These are phyloP conservation scores for Raffaelea arxii DNA, from an alignment of 2,329 filamentous ascomycete species.

Conservation along the genomic window DNA sequence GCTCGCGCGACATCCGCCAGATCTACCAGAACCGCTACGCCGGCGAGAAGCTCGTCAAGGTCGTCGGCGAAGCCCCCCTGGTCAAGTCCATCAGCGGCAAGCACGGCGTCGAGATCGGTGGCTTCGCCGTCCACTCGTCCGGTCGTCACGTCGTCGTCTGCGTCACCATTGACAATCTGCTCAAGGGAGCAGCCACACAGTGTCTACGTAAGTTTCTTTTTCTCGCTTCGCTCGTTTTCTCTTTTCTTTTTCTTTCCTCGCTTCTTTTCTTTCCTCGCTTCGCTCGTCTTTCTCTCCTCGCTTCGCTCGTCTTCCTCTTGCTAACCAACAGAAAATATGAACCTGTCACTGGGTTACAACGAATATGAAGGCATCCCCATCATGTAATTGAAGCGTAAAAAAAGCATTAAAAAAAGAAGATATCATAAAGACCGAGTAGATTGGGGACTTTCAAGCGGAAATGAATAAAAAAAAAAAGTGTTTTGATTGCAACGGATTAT, in stretches of 20 bases:
- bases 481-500: too few relatives aligned
- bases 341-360: constrained; percentile 76
- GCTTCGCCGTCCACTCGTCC: constrained; percentile 82
- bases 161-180: constrained; percentile 84
- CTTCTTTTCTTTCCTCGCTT: neutral
- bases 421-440: neutral
- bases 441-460: too few relatives aligned
- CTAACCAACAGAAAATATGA: constrained; percentile 68
- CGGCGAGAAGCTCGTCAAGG: constrained; percentile 89
- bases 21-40: constrained; percentile 95
- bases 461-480: neutral
- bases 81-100: constrained; percentile 78
- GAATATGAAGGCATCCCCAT: constrained; percentile 80
- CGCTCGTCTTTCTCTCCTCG: neutral
- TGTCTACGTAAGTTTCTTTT: constrained; percentile 63
- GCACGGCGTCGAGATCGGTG: constrained; percentile 89
- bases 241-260: neutral
- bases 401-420: constrained; percentile 3
- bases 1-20: constrained; percentile 82
- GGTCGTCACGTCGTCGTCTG: constrained; percentile 93
- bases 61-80: constrained; percentile 75
- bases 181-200: constrained; percentile 89
- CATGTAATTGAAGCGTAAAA: constrained; percentile 21
- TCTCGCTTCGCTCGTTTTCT: neutral
- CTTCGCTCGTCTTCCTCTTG: neutral